Evolutionary conservation across 179 eudicot genomes (phyloP).

Genomic region (Beta corolliflora): DNA sequence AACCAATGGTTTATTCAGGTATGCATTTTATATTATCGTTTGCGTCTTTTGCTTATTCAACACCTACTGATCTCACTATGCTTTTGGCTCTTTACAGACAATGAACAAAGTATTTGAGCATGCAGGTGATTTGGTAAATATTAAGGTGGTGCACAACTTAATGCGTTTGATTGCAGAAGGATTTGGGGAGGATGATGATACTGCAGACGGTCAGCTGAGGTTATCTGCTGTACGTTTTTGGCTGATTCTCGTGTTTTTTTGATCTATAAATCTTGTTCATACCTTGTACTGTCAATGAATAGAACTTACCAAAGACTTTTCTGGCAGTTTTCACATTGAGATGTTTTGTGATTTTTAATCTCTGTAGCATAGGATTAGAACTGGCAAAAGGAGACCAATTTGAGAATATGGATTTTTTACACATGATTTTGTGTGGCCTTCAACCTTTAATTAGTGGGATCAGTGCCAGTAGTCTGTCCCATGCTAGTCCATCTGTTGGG

Average conservation of each 20-base stretch:
- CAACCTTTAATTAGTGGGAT: neutral
- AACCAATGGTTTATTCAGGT: conserved; percentile 99
- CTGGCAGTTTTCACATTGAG: neutral
- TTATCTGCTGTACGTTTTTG: conserved; percentile 86
- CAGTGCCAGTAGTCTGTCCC: neutral
- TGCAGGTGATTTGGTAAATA: conserved; percentile 94
- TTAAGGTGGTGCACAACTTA: conserved; percentile 92
- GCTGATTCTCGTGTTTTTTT: conserved; percentile 2
- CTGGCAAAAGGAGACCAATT: neutral
- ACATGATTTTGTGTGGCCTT: neutral
- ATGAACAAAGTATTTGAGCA: conserved; percentile 98
- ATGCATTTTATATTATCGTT: neutral
- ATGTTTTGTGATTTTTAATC: neutral
- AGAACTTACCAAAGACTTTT: neutral
- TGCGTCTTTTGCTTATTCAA: neutral
- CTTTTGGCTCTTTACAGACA: conserved; percentile 58
- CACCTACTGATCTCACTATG: conserved; percentile 23
- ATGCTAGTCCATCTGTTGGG: neutral
- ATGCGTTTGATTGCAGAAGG: conserved; percentile 99
- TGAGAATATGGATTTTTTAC: neutral
- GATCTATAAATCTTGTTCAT: neutral
- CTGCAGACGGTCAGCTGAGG: conserved; percentile 87
- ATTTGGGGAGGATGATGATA: conserved; percentile 91
- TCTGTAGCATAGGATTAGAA: neutral
- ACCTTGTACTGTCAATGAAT: neutral